A percentile compares a stretch with the other conserved stretches of the same genome.
Evolutionary conservation across 352 stramenopile species (phyloP).

Genomic region (Phytophthora ohioensis): DNA sequence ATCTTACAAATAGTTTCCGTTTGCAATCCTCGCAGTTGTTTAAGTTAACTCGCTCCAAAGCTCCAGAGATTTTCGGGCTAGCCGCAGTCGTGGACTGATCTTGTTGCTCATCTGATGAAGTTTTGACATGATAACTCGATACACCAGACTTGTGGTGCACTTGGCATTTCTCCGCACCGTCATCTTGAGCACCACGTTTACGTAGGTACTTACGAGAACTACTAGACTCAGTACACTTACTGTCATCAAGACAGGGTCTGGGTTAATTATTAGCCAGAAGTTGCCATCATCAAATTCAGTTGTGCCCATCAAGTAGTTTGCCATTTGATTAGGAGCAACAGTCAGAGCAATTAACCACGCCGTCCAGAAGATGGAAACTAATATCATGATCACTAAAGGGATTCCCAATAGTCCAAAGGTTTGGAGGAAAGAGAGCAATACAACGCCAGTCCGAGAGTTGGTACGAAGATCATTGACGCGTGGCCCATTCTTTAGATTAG

Average conservation of each 20-base stretch:
- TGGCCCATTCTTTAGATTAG: not conserved
- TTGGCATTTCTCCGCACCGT: slow-evolving; percentile 11
- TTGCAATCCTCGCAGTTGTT: slow-evolving; percentile 15
- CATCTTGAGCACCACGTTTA: slow-evolving; percentile 39
- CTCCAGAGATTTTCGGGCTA: not conserved
- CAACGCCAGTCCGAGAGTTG: not conserved
- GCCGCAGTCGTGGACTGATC: not conserved
- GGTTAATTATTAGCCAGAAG: slow-evolving; percentile 47
- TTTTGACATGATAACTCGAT: not conserved
- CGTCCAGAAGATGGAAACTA: slow-evolving; percentile 39
- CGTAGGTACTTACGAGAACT: slow-evolving; percentile 18
- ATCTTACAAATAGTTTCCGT: slow-evolving; percentile 28
- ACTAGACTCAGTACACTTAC: slow-evolving; percentile 26
- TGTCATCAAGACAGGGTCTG: slow-evolving; percentile 9
- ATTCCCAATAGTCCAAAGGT: slow-evolving; percentile 30
- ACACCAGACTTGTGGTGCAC: not conserved
- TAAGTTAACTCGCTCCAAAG: slow-evolving; percentile 25
- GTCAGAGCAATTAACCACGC: slow-evolving; percentile 35
- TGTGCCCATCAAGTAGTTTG: slow-evolving; percentile 59
- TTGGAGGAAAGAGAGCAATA: slow-evolving; percentile 19
- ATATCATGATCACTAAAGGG: slow-evolving; percentile 20
- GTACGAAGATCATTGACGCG: not conserved
- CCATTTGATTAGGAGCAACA: slow-evolving; percentile 41
- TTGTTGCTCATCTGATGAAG: not conserved
- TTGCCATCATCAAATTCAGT: slow-evolving; percentile 45